phyloP scores from a whole-genome alignment of 2,329 filamentous ascomycete species.

The Atkinsonella texensis region DNA sequence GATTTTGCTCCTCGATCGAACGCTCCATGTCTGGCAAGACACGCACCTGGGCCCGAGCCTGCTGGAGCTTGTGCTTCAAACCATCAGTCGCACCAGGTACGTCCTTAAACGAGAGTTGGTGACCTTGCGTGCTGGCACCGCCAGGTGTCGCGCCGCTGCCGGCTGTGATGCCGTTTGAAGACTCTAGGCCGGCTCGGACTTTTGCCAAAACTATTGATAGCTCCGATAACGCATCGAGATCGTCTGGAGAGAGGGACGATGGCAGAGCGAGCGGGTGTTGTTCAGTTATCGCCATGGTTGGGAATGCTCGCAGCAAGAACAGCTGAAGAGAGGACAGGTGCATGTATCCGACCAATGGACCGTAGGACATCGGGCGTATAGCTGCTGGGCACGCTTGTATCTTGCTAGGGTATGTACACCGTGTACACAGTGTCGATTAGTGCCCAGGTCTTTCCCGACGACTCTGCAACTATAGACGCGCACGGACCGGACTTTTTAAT shows the following conservation, averaged over 20 bases:
- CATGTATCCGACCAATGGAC: background rate
- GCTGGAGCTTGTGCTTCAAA: conserved; percentile 73
- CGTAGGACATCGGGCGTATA: background rate
- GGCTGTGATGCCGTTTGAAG: conserved; percentile 26
- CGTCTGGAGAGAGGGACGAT: conserved; percentile 62
- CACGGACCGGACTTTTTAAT: background rate
- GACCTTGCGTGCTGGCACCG: conserved; percentile 21
- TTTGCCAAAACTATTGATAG: conserved; percentile 68
- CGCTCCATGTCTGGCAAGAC: conserved; percentile 59
- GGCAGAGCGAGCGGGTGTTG: conserved; percentile 39
- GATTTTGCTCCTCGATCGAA: conserved; percentile 54
- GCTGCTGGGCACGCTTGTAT: background rate
- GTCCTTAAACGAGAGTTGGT: conserved; percentile 50
- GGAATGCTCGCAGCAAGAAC: background rate
- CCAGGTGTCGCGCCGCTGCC: conserved; percentile 26
- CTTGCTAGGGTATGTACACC: background rate
- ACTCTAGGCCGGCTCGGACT: conserved; percentile 43
- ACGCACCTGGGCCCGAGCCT: conserved; percentile 55
- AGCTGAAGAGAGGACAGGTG: background rate
- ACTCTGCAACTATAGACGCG: background rate
- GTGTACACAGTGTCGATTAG: background rate
- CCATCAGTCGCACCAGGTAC: conserved; percentile 66
- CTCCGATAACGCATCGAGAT: conserved; percentile 75
- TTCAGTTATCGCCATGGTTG: conserved; percentile 17
- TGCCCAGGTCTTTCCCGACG: too few species aligned